phyloP scores from a whole-genome alignment of 202 grass and related monocot species.

The Zoysia matrella region DNA sequence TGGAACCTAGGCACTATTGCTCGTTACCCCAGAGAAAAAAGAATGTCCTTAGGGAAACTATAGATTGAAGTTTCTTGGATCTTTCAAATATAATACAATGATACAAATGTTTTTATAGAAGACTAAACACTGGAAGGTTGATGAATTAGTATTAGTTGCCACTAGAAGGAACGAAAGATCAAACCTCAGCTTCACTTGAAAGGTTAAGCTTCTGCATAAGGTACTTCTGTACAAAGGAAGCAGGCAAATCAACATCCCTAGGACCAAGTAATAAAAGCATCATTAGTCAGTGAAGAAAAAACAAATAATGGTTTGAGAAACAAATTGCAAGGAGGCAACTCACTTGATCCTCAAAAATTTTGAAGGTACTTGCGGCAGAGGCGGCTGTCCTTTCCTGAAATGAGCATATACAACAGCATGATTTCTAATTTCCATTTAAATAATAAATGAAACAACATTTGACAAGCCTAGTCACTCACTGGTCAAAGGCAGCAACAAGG shows the following conservation, averaged over 20 bases:
- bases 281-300: constrained; percentile 9
- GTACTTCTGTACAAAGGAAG: constrained; percentile 51
- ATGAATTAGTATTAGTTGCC: not conserved
- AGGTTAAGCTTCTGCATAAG: constrained; percentile 46
- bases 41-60: not conserved
- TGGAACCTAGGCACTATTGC: not conserved
- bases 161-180: constrained; percentile 23
- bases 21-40: not conserved
- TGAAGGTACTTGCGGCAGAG: constrained; percentile 63
- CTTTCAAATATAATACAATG: constrained; percentile 4
- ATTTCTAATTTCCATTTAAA: constrained; percentile 20
- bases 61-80: not conserved
- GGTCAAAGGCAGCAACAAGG: constrained; percentile 75
- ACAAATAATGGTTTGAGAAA: constrained; percentile 8
- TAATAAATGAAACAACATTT: constrained; percentile 5
- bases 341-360: constrained; percentile 78
- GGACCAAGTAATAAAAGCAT: constrained; percentile 17
- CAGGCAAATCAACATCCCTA: constrained; percentile 76
- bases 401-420: constrained; percentile 28
- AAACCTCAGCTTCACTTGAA: constrained; percentile 71
- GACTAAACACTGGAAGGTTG: not conserved
- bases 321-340: constrained; percentile 31
- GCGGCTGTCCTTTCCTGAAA: constrained; percentile 67
- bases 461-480: constrained; percentile 56
- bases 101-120: constrained; percentile 2